phyloP scores from a whole-genome alignment of 2,329 filamentous ascomycete species.

The Pseudofabraea citricarpa region DNA sequence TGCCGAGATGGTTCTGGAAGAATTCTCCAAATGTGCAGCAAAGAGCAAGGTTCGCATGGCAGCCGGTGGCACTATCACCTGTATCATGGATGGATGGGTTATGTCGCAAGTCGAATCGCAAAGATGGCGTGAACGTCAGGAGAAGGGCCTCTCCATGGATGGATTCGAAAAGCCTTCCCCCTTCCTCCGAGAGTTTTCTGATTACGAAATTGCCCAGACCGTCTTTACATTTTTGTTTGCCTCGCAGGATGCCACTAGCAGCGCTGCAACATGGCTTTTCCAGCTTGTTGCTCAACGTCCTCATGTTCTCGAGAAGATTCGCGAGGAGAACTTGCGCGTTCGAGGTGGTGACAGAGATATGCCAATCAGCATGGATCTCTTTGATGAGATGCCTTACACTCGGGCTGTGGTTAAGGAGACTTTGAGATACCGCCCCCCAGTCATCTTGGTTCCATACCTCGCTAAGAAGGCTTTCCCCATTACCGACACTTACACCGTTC shows the following conservation, averaged over 20 bases:
- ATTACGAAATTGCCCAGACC: constrained; percentile 89
- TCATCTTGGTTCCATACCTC: constrained; percentile 94
- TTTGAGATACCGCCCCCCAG: constrained; percentile 89
- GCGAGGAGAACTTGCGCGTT: constrained; percentile 79
- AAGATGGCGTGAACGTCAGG: constrained; percentile 73
- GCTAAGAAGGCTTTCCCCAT: constrained; percentile 96
- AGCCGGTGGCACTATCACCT: constrained; percentile 78
- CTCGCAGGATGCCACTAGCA: constrained; percentile 94
- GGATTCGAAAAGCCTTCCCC: constrained; percentile 75
- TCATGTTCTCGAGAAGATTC: constrained; percentile 84
- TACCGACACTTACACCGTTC: constrained; percentile 80
- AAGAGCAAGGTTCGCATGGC: constrained; percentile 93
- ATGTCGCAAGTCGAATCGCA: constrained; percentile 82
- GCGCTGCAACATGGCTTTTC: constrained; percentile 91
- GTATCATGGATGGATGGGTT: constrained; percentile 96
- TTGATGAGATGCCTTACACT: constrained; percentile 86
- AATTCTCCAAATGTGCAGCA: constrained; percentile 86
- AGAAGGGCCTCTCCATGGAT: constrained; percentile 63
- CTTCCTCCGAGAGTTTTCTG: constrained; percentile 78
- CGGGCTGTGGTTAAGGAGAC: constrained; percentile 88
- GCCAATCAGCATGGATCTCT: constrained; percentile 72
- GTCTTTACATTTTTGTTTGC: constrained; percentile 96
- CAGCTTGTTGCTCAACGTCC: constrained; percentile 90
- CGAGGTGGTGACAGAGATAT: constrained; percentile 71
- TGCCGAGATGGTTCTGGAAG: constrained; percentile 82